phyloP scores from a whole-genome alignment of 2,329 filamentous ascomycete genomes.

The Neonectria magnoliae region DNA sequence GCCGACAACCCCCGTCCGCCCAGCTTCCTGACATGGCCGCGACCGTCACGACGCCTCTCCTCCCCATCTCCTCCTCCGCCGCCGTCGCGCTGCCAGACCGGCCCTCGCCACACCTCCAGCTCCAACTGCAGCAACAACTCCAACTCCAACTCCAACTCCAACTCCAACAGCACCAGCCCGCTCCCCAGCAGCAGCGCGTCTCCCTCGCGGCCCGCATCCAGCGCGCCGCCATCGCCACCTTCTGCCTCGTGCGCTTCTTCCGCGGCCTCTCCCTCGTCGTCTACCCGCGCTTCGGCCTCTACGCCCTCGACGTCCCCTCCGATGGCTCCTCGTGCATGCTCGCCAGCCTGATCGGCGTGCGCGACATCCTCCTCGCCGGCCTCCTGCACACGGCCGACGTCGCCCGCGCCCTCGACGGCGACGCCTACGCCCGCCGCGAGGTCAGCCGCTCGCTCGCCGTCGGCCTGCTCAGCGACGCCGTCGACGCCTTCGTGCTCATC shows the following conservation, averaged over 20 bases:
- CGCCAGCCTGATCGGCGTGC: constrained; percentile 45
- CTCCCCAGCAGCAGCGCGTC: constrained; percentile 1
- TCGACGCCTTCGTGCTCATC: constrained; percentile 48
- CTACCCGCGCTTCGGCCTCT: constrained; percentile 44
- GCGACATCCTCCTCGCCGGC: constrained; percentile 45
- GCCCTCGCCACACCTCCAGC: neutral
- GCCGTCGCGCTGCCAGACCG: constrained; percentile 21
- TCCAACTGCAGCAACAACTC: neutral
- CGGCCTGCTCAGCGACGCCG: constrained; percentile 47
- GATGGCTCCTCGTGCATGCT: constrained; percentile 43
- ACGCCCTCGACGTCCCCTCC: constrained; percentile 43
- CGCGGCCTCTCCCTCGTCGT: constrained; percentile 44
- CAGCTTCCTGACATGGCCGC: constrained; percentile 21
- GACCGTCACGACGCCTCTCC: constrained; percentile 38
- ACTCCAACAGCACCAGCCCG: neutral
- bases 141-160: neutral
- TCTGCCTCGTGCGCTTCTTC: constrained; percentile 41
- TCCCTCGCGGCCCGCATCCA: constrained; percentile 35
- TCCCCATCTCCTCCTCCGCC: constrained; percentile 38
- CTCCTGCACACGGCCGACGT: constrained; percentile 43
- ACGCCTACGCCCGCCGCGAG: constrained; percentile 37
- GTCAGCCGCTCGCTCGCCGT: constrained; percentile 44
- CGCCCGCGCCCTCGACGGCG: constrained; percentile 12
- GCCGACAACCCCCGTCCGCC: too few relatives aligned
- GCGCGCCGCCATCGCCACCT: constrained; percentile 35